Conservation (phyloP, 805 yeast species). For the Nakazawaea wyomingensis region DNA sequence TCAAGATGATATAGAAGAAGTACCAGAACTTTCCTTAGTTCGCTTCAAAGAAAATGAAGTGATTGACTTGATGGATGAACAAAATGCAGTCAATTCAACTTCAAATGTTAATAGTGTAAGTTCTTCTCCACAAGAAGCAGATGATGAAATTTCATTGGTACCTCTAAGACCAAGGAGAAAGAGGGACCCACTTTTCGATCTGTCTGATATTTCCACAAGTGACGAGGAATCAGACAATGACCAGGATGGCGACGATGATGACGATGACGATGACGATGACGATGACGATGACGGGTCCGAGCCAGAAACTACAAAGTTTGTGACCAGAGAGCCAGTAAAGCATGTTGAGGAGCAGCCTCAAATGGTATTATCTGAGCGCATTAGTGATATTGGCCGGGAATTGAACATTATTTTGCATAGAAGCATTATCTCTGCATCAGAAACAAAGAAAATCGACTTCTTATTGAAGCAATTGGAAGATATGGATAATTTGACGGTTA, state of each 20-base stretch:
- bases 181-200: background rate
- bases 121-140: too few relatives aligned
- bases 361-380: background rate
- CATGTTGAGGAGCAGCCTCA: background rate
- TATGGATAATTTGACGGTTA: background rate
- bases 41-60: background rate
- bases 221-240: background rate
- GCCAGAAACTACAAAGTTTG: background rate
- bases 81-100: too few relatives aligned
- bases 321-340: too few relatives aligned
- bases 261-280: background rate
- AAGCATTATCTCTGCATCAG: background rate
- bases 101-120: too few relatives aligned
- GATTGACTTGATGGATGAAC: background rate
- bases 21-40: background rate
- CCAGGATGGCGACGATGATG: background rate
- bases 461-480: background rate
- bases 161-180: background rate
- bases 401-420: constrained; percentile 1
- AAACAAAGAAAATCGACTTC: background rate
- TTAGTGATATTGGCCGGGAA: background rate
- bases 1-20: background rate
- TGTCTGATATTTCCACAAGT: background rate
- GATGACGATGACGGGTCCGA: background rate
- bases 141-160: background rate